phyloP scores from a whole-genome alignment of 345 rosid genomes.

The Corymbia maculata region DNA sequence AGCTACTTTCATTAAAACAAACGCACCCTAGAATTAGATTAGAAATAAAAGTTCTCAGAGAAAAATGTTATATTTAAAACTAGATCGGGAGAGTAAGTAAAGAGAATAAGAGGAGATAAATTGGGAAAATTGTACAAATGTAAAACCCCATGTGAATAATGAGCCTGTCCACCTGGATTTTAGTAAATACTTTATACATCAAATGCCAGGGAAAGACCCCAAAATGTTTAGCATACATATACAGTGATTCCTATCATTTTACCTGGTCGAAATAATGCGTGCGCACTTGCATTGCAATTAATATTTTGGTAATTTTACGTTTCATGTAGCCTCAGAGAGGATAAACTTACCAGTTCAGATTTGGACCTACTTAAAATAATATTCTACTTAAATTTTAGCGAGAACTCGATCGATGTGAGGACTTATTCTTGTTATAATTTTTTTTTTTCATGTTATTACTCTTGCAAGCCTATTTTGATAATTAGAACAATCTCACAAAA shows the following conservation, averaged over 20 bases:
- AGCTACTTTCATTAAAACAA: no score
- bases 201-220: neutral
- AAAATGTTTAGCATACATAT: neutral
- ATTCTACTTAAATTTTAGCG: neutral
- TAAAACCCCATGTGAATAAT: neutral
- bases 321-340: neutral
- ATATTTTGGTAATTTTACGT: no score
- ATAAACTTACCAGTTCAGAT: neutral
- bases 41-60: no score
- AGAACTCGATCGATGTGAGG: neutral
- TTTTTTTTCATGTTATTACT: rapidly evolving
- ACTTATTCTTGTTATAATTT: neutral
- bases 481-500: neutral
- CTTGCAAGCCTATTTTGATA: neutral
- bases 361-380: neutral
- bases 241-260: neutral
- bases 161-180: neutral
- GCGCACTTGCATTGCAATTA: neutral
- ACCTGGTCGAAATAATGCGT: neutral
- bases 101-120: no score
- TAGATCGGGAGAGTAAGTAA: no score
- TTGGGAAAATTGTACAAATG: neutral
- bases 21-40: no score
- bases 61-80: no score
- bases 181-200: neutral